Base-by-base conservation (phyloP, 192 early-diverging fungal genomes). In the Entophlyctis helioformis region DNA sequence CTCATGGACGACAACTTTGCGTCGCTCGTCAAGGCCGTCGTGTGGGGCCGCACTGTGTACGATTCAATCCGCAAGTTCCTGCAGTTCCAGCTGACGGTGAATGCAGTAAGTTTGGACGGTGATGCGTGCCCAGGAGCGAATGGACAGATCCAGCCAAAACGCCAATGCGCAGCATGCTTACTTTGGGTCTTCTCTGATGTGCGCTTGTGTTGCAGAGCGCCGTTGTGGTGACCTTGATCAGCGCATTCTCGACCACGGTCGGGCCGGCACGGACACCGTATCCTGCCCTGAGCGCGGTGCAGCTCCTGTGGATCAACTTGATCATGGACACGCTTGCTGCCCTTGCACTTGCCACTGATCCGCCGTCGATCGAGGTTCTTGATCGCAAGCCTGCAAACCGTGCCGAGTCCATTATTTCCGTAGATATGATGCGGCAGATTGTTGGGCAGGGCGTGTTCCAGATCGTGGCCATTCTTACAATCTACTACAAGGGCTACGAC, bases 321-420 rank as follows among this genome's bases (percentile, higher is more conserved):
- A 90, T 92, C 55, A 91, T 90, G 88, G 89, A 91, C 60, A 89
- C 89, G 0, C 72, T 92, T 35, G 88, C 90, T 18, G 89, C 89
- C 16, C 67, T 93, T 31, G 89, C 87, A 12, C 71, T 96, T 22
- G 88, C 88, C n/a, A 89, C 95, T 1, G 94, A 98, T 43, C 78
- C 82, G 23, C 87, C 92, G 19, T 87, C 83, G n/a, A 77, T 79
- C 36, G 86, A 85, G 0, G 68, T 97, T 21, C 66, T 98, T 26
- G 58, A 79, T 27, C 78, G 91, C 25, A 68, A 77, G 39, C 94
- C 94, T 5, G 71, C 83, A 21, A 64, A 73, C 38, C 80, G 74
- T 46, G 73, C 66, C 36, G 86, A 86, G 35, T 68, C 81, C 5
- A 54, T 98, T 46, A 87, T 98, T 52, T 85, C 71, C 46, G 82